Evolutionary conservation across 257 asterid genomes (phyloP), one percentile per base, ranked within the genome.

Genomic region (Forsythia viridissima): DNA sequence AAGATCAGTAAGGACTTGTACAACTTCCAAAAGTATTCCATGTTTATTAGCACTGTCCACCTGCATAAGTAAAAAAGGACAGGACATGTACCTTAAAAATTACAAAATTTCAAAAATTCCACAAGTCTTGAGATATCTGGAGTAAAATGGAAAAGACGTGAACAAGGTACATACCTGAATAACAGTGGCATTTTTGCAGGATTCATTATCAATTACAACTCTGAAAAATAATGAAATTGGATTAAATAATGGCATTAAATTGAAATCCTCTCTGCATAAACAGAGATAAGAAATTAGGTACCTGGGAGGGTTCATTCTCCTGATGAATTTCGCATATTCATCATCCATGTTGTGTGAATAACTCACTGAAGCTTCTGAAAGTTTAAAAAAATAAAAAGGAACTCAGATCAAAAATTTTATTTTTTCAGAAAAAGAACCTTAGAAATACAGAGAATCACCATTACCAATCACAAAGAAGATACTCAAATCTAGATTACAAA

Each of bases 231-330:
- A 11, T 4, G 36, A 68, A 75, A 34, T 37, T 51, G 72, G 79
- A 55, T 71, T 40, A 42, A 77, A 75, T 24, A 30, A 30, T 63
- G 18, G 70, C 39, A 44, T 6, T 6, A 63, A 74, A 76, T 52
- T 71, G 37, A 73, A 51, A 12, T 42, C 46, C 24, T 16, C 6
- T 3, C 8, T 8, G 36, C 40, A 70, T 30, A 69, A 11, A 20
- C 12, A 34, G 43, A 68, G 8, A 73, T 0, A 71, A 11, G 69
- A 9, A 68, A 24, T 24, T 1, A 76, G n/a, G 67, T 88, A 88
- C 96, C 97, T 90, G 11, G 97, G 98, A 77, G 99, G 99, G 78
- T 94, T 93, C 98, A 94, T 91, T 84, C 99, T 89, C 84, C 96
- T 85, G 76, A 94, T 86, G 66, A 94, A 87, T 81, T 94, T 94